Evolutionary conservation across 106 monocot species (phyloP).

Genomic region (Hemerocallis citrina): DNA sequence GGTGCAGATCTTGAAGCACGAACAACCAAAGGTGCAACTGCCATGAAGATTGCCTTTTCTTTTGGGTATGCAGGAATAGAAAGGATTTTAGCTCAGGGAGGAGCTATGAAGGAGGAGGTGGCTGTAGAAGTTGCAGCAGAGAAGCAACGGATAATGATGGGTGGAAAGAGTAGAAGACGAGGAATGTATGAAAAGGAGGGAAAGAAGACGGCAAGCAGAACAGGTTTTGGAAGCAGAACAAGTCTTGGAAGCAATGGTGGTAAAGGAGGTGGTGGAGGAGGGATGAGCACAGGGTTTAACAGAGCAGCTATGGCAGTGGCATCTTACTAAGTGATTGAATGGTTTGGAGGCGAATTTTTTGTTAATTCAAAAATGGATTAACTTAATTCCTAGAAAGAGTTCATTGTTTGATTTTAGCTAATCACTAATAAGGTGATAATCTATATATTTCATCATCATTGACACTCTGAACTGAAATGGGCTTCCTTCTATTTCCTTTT

Average conservation of each 20-base stretch:
- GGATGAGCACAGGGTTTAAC: conserved; percentile 7
- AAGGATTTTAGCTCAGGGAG: conserved; percentile 18
- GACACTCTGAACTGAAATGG: no score
- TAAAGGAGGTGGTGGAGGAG: conserved; percentile 1
- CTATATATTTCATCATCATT: no score
- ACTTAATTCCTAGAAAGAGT: neutral
- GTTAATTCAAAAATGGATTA: neutral
- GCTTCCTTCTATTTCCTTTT: no score
- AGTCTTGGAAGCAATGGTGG: no score
- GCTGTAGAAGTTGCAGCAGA: neutral
- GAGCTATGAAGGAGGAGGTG: neutral
- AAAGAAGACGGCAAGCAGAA: conserved; percentile 4
- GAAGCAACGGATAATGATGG: conserved; percentile 3
- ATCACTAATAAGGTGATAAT: no score
- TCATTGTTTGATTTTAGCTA: conserved; percentile 2
- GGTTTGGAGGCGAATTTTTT: neutral
- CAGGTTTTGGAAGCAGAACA: conserved; percentile 1
- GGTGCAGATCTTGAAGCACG: conserved; percentile 37
- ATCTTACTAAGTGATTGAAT: neutral
- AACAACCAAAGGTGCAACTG: conserved; percentile 35
- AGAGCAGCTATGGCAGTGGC: conserved; percentile 8
- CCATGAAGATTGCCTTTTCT: conserved; percentile 23
- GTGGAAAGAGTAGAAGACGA: neutral
- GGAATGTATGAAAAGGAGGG: conserved; percentile 2
- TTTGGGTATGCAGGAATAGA: conserved; percentile 29